These are phyloP conservation scores for Paratinospora sagittata DNA, from an alignment of 164 flowering plant genomes.

Conservation along the genomic window DNA sequence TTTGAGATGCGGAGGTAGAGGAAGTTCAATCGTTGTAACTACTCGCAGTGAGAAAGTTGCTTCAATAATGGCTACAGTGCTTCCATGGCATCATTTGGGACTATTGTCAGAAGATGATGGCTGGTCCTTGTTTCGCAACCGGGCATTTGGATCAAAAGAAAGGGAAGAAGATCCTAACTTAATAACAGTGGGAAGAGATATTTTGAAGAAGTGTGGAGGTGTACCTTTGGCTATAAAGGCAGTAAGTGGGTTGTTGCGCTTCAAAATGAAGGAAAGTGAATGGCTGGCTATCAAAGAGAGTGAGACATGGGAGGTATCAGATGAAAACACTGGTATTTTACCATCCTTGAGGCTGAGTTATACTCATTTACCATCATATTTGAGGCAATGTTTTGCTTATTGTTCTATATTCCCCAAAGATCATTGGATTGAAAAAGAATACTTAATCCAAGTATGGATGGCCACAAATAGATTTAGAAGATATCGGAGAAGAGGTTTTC, in stretches of 20 bases:
- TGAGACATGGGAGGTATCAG: conserved; percentile 15
- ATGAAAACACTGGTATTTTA: not conserved
- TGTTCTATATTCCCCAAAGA: conserved; percentile 23
- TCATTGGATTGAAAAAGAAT: conserved; percentile 5
- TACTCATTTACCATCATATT: conserved; percentile 9
- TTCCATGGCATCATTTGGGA: not conserved
- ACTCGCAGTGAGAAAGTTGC: not conserved
- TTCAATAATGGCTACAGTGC: not conserved
- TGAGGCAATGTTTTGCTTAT: conserved; percentile 17
- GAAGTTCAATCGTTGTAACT: conserved; percentile 2
- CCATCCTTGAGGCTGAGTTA: conserved; percentile 14
- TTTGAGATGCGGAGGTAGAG: not conserved
- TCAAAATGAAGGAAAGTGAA: not conserved
- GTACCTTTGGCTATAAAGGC: conserved; percentile 1
- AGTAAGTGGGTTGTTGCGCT: not conserved
- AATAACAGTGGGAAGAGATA: not conserved
- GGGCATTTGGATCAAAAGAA: not conserved
- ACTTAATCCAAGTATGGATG: conserved; percentile 16
- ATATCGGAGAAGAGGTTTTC: not conserved
- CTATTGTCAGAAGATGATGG: not conserved
- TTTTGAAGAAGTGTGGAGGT: not conserved
- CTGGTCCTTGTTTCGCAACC: not conserved
- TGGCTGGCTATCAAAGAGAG: not conserved
- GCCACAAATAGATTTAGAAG: conserved; percentile 8
- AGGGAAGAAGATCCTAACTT: not conserved